Evolutionary conservation across 129 eudicot species (phyloP), one percentile per base, ranked within the genome.

Genomic region (Erigeron canadensis): DNA sequence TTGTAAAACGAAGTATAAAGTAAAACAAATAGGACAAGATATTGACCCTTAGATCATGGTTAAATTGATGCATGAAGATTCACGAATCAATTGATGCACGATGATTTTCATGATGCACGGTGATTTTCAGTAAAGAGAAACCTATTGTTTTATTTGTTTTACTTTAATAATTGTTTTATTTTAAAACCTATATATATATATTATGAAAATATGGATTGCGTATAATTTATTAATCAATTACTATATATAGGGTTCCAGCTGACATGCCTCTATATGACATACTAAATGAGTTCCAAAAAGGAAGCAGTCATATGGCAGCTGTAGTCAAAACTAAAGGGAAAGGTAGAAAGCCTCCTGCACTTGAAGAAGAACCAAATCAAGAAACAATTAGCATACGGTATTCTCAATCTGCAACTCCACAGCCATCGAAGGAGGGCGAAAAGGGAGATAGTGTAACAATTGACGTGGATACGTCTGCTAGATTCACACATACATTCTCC

Each of bases 271-370:
- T 94, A 23, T 94, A 94, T 70, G 98, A 94, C 88, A 94, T 94
- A 84, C 84, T 94, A 64, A 94, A 94, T 10, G 98, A 94, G 79
- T 94, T 95, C 68, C 99, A 95, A 81, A 95, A 95, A 68, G 99
- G 99, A 57, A 87, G 96, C 75, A 95, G 99, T 73, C 99, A 95
- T 72, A 90, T 95, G 97, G 99, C 99, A 56, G 99, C 99, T 70
- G 99, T 95, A 23, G 98, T 94, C 46, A 94, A 81, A 80, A 75
- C 82, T 23, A 87, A 84, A 79, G 84, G 82, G 60, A 85, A 81
- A 75, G 69, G 68, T 69, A 63, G 45, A 59, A 86, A 42, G 57
- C 80, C 83, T 40, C 84, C 87, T 39, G 63, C 82, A 40, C 69
- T 75, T 45, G 63, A 65, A 69, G 85, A 78, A 67, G 88, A 81